phyloP scores from a whole-genome alignment of 805 yeast species.

The Metschnikowia similis region DNA sequence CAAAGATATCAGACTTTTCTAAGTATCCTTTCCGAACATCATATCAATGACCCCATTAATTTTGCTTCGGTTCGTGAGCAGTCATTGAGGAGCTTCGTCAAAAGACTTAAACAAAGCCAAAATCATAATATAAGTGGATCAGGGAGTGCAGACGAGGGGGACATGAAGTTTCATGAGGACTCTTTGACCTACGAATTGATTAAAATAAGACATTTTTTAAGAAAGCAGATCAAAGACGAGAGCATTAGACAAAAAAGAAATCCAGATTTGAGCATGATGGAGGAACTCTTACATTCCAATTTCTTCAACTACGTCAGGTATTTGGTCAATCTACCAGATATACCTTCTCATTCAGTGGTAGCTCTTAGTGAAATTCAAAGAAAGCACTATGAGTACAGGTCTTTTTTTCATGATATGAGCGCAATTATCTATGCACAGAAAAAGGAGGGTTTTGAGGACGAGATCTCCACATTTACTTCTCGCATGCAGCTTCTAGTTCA shows the following conservation, averaged over 20 bases:
- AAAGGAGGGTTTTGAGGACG: conserved; percentile 27
- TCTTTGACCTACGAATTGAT: conserved; percentile 29
- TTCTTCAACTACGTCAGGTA: conserved; percentile 35
- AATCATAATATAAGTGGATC: neutral
- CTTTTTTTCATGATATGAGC: conserved; percentile 23
- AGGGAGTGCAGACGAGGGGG: neutral
- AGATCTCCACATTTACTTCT: conserved; percentile 13
- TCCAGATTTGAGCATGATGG: conserved; percentile 18
- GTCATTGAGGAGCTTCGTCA: conserved; percentile 27
- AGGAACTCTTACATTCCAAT: conserved; percentile 37
- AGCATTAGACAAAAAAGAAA: neutral
- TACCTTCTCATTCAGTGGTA: conserved; percentile 9
- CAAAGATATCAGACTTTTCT: conserved; percentile 31
- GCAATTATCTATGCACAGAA: conserved; percentile 23
- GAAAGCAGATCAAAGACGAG: conserved; percentile 20
- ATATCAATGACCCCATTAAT: conserved; percentile 33
- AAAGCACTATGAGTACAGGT: conserved; percentile 28
- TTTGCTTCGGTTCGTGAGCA: conserved; percentile 33
- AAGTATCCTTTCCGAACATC: conserved; percentile 28
- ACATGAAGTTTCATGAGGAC: conserved; percentile 19
- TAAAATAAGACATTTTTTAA: conserved; percentile 23
- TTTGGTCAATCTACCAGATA: conserved; percentile 28
- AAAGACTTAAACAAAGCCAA: conserved; percentile 5
- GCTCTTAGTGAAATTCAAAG: conserved; percentile 19
- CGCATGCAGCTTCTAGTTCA: conserved; percentile 24